Base-by-base conservation (phyloP, 306 rosid genomes). In the Rosa multiflora region DNA sequence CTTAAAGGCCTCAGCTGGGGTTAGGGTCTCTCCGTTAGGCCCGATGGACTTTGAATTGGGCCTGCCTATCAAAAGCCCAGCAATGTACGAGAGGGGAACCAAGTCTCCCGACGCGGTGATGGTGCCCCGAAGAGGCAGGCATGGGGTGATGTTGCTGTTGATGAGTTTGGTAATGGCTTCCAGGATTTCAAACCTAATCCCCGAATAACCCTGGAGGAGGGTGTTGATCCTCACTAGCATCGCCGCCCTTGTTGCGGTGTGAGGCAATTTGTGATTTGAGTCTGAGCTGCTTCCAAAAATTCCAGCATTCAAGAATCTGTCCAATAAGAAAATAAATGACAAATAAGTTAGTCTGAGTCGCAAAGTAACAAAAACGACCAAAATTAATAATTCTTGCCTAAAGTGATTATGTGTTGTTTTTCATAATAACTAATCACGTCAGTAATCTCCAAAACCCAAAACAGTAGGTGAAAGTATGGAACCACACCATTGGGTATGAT, bases 141-240 rank as follows among this genome's bases (percentile, higher is more conserved):
- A 89, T 26, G 98, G 98, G 5, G 97, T 92, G 44, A 94, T 68
- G 80, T 88, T 87, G 61, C 84, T 81, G 85, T 94, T 94, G 47
- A 94, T 86, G 13, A 94, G 82, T 55, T 87, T 92, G 44, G 98
- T 11, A 1, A 94, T 83, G 78, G 98, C 97, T 63, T 94, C 98
- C 80, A 94, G 68, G 55, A 94, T 79, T 71, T 91, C 97, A 44
- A 92, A 94, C 75, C 98, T 81, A 67, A 94, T 94, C 8, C 98
- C 97, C 0, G 98, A 94, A 80, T 91, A 94, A 2, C 98, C 98
- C 76, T 94, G 98, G 51, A 94, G 88, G 72, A 94, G 91, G 23
- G 98, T 94, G 88, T 94, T 94, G 89, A 88, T 89, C 73, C 98
- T 88, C 62, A 94, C 98, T 20, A 92, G 70, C 97, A 94, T 94